Conservation (phyloP, 176 grass and related monocot genomes). For the Zoysia japonica region DNA sequence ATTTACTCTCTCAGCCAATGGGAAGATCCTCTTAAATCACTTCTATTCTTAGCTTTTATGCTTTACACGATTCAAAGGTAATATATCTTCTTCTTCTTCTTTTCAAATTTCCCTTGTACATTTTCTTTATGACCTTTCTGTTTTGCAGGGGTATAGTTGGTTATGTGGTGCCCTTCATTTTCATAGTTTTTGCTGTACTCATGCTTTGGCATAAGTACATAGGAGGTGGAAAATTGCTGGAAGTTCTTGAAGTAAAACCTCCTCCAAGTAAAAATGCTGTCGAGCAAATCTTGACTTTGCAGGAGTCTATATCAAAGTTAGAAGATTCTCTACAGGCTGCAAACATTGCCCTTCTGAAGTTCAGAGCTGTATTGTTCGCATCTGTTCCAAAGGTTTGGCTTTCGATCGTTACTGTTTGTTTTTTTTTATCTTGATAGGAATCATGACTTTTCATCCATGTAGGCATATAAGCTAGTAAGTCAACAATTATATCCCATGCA, state of each 20-base stretch:
- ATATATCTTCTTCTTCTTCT: background rate
- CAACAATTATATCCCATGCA: background rate
- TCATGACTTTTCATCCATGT: background rate
- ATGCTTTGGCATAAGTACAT: conserved; percentile 67
- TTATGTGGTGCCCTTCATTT: conserved; percentile 45
- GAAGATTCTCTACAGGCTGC: conserved; percentile 59
- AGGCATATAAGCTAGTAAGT: background rate
- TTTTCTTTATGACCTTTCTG: conserved; percentile 19
- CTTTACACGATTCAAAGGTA: conserved; percentile 70
- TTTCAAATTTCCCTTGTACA: background rate
- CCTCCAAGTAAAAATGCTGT: conserved; percentile 76
- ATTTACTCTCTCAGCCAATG: conserved; percentile 64
- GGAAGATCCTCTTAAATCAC: conserved; percentile 74
- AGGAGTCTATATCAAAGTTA: conserved; percentile 65
- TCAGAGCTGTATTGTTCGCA: conserved; percentile 72
- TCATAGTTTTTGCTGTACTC: conserved; percentile 50
- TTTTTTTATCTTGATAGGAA: background rate
- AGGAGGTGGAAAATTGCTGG: conserved; percentile 49
- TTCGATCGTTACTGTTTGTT: conserved; percentile 13
- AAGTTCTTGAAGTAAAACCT: conserved; percentile 63
- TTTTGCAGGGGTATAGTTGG: conserved; percentile 57
- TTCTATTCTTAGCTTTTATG: conserved; percentile 69
- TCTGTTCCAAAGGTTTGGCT: conserved; percentile 66
- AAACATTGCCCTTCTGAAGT: conserved; percentile 83
- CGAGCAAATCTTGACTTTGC: conserved; percentile 71